Conservation (phyloP, 106 monocot genomes). For the Triglochin maritima region DNA sequence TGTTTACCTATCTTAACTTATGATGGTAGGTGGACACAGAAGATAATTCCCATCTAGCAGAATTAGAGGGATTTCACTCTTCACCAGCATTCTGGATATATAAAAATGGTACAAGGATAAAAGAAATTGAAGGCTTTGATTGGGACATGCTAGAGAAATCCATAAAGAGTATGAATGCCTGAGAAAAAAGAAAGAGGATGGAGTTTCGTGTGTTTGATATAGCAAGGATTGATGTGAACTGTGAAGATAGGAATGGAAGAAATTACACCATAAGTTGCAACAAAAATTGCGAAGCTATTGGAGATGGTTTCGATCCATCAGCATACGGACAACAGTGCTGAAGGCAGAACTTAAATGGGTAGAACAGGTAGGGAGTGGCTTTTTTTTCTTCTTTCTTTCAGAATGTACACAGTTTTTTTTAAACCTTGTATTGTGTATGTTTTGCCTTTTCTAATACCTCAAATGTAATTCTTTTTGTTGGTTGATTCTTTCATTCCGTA, state of each 20-base stretch:
- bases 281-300: too few relatives aligned
- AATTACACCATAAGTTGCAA: too few relatives aligned
- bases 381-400: not conserved
- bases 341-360: not conserved
- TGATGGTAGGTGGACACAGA: conserved; percentile 18
- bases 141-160: conserved; percentile 8
- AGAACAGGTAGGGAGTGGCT: not conserved
- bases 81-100: conserved; percentile 13
- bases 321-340: too few relatives aligned
- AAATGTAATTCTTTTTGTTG: not conserved
- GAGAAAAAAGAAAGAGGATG: not conserved
- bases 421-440: not conserved
- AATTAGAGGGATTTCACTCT: conserved; percentile 2
- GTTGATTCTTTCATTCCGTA: not conserved
- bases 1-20: not conserved
- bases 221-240: not conserved
- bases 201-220: not conserved
- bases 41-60: conserved; percentile 5
- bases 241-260: too few relatives aligned
- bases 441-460: not conserved
- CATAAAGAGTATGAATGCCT: conserved; percentile 4
- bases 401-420: not conserved
- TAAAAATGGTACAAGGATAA: conserved; percentile 9
- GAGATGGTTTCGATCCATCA: too few relatives aligned
- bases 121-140: conserved; percentile 7